Conservation (phyloP, 306 rosid genomes). For the Ochetophila trinervis region DNA sequence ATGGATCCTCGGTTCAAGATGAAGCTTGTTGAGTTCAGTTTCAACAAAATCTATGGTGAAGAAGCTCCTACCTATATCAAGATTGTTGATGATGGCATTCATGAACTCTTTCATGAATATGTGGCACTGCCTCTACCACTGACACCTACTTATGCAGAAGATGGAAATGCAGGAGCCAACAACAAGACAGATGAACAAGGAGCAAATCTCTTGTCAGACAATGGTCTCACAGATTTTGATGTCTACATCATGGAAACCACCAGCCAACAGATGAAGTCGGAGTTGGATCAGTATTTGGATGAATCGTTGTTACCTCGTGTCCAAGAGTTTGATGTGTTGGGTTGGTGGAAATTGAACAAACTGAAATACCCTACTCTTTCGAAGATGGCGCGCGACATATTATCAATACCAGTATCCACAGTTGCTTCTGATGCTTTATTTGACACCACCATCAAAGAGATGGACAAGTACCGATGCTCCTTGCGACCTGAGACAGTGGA, state of each 20-base stretch:
- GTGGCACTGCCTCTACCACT: conserved; percentile 76
- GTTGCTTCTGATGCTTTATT: conserved; percentile 59
- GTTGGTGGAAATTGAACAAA: conserved; percentile 97
- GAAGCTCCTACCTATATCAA: conserved; percentile 62
- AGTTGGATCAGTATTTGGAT: conserved; percentile 85
- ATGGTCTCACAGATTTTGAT: conserved; percentile 87
- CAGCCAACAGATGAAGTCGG: conserved; percentile 83
- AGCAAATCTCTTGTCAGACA: conserved; percentile 57
- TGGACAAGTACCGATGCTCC: conserved; percentile 76
- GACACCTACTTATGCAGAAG: conserved; percentile 76
- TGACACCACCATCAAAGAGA: conserved; percentile 49
- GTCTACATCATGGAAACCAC: conserved; percentile 89
- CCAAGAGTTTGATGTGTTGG: conserved; percentile 73
- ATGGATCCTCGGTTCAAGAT: conserved; percentile 97
- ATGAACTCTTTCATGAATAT: conserved; percentile 84
- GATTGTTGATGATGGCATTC: conserved; percentile 84
- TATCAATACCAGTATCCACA: conserved; percentile 65
- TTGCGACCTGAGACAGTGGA: conserved; percentile 84
- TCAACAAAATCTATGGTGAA: conserved; percentile 72
- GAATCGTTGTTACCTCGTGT: conserved; percentile 81
- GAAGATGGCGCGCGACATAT: conserved; percentile 88
- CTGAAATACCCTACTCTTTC: conserved; percentile 90
- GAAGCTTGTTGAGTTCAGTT: conserved; percentile 96
- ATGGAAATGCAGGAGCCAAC: conserved; percentile 46
- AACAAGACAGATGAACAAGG: conserved; percentile 44